Conservation (phyloP, 2,329 filamentous ascomycete genomes). For the Albophoma yamanashiensis region DNA sequence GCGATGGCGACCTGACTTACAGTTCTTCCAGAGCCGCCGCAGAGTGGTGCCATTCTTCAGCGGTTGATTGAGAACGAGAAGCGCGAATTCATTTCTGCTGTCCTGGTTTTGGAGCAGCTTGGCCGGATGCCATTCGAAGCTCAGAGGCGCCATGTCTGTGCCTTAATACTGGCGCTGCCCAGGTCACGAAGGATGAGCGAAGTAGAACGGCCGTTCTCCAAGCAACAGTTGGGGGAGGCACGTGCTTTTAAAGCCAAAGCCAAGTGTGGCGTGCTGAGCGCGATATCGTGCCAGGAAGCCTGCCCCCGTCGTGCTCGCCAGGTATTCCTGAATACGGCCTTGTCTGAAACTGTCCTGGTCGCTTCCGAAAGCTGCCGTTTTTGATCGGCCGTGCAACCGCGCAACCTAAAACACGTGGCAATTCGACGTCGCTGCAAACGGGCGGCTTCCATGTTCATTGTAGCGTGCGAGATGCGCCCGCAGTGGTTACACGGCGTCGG, state of each 20-base stretch:
- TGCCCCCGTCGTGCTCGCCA: background rate
- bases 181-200: background rate
- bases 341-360: background rate
- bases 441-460: background rate
- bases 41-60: conserved; percentile 34
- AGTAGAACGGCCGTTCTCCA: background rate
- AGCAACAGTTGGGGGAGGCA: background rate
- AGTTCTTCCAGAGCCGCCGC: conserved; percentile 37
- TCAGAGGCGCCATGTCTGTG: conserved; percentile 11
- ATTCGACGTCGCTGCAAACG: background rate
- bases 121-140: conserved; percentile 29
- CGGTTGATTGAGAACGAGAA: conserved; percentile 43
- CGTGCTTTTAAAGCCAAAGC: background rate
- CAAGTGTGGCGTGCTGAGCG: background rate
- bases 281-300: background rate
- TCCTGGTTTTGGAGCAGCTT: conserved; percentile 23
- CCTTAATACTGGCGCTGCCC: background rate
- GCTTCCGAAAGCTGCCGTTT: background rate
- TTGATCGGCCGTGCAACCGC: background rate
- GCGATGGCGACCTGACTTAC: conserved; percentile 17
- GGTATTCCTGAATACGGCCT: no score
- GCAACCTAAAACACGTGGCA: background rate
- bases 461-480: background rate
- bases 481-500: background rate
- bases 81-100: conserved; percentile 25